phyloP scores from a whole-genome alignment of 1,139 yeast genomes.

The Arxiozyma slooffiae region DNA sequence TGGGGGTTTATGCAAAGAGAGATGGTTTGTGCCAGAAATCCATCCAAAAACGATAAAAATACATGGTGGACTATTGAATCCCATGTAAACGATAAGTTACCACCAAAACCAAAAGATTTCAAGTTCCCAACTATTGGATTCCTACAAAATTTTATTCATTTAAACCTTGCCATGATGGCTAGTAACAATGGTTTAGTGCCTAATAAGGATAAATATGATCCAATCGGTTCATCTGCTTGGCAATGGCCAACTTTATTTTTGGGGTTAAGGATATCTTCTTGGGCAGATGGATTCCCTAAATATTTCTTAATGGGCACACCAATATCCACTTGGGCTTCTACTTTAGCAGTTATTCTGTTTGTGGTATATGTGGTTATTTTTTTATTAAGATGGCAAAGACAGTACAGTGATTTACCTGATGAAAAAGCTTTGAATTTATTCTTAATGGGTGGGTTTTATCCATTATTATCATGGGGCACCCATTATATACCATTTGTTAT shows the following conservation, averaged over 20 bases:
- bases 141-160: conserved; percentile 79
- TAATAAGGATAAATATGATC: conserved; percentile 83
- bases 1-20: conserved; percentile 99
- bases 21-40: conserved; percentile 71
- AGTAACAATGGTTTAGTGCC: conserved; percentile 94
- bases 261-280: conserved; percentile 92
- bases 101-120: conserved; percentile 61
- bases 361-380: conserved; percentile 46
- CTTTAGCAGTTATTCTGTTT: conserved; percentile 58
- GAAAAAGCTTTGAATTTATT: conserved; percentile 35
- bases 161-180: conserved; percentile 98
- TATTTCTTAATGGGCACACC: conserved; percentile 91
- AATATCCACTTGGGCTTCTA: conserved; percentile 87
- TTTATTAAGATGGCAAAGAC: conserved; percentile 90
- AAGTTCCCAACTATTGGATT: conserved; percentile 75
- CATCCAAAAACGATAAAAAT: conserved; percentile 77
- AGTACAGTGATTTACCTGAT: conserved; percentile 51
- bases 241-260: conserved; percentile 94
- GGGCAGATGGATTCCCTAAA: conserved; percentile 74
- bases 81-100: conserved; percentile 66
- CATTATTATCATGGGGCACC: conserved; percentile 90
- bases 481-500: conserved; percentile 84
- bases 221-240: conserved; percentile 88
- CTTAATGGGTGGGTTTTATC: conserved; percentile 77
- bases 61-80: conserved; percentile 98